Conservation (phyloP, 352 stramenopile genomes). For the Globisporangium iwayamae region DNA sequence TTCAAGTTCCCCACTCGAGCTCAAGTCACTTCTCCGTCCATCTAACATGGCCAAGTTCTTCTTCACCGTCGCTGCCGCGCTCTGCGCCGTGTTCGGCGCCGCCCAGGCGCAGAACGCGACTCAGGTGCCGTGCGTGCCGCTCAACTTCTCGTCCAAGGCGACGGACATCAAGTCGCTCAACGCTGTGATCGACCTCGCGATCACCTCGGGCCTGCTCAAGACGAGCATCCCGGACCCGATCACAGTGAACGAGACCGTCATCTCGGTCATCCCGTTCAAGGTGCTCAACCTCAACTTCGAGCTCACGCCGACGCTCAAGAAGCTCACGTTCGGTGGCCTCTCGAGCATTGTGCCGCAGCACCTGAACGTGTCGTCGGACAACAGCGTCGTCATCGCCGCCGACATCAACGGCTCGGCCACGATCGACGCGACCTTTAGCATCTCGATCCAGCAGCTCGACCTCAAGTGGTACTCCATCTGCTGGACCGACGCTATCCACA, state of each 20-base stretch:
- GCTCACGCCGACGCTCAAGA: conserved; percentile 48
- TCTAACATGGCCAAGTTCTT: conserved; percentile 32
- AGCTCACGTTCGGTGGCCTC: conserved; percentile 40
- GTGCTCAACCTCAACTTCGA: conserved; percentile 49
- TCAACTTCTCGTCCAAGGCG: conserved; percentile 39
- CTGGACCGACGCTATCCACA: conserved; percentile 50
- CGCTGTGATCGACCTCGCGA: conserved; percentile 36
- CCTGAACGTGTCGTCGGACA: conserved; percentile 42
- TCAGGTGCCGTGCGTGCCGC: conserved; percentile 31
- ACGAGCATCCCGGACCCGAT: conserved; percentile 24
- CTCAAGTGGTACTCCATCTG: conserved; percentile 65
- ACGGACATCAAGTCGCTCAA: conserved; percentile 48
- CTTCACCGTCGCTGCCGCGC: conserved; percentile 22
- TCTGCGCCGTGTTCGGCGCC: conserved; percentile 14
- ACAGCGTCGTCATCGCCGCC: conserved; percentile 37
- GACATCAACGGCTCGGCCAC: conserved; percentile 39
- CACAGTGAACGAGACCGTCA: conserved; percentile 21
- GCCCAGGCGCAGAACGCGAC: conserved; percentile 10
- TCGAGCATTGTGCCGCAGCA: conserved; percentile 38
- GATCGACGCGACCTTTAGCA: conserved; percentile 29
- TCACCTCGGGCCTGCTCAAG: conserved; percentile 20
- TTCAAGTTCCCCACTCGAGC: conserved; percentile 24
- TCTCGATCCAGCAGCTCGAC: conserved; percentile 52
- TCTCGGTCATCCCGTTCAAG: conserved; percentile 25
- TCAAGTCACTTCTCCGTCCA: conserved; percentile 11